Evolutionary conservation across 2,329 filamentous ascomycete species (phyloP).

Genomic region (Fusarium chlamydosporum): DNA sequence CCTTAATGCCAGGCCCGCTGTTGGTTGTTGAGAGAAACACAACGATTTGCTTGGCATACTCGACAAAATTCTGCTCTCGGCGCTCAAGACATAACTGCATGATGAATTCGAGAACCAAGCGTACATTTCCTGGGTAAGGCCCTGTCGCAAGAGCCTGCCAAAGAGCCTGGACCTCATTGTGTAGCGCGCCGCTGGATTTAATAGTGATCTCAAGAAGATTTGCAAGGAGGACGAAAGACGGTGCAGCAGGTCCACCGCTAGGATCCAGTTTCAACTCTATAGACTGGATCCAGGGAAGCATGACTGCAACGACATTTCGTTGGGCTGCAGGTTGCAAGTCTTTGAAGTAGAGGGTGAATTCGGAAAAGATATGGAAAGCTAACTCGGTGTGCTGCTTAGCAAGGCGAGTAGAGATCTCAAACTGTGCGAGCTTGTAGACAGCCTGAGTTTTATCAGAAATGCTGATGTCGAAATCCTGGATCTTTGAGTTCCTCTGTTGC

Average conservation of each 20-base stretch:
- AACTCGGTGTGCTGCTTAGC: conserved; percentile 90
- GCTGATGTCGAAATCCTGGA: conserved; percentile 98
- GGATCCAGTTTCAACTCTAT: conserved; percentile 94
- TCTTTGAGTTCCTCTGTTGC: conserved; percentile 83
- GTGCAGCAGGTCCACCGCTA: conserved; percentile 88
- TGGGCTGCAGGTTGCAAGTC: conserved; percentile 85
- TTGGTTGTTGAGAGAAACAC: conserved; percentile 91
- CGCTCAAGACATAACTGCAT: conserved; percentile 93
- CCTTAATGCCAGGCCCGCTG: conserved; percentile 82
- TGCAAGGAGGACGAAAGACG: conserved; percentile 93
- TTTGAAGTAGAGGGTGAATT: conserved; percentile 95
- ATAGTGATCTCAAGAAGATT: conserved; percentile 98
- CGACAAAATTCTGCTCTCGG: conserved; percentile 97
- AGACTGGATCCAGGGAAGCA: conserved; percentile 95
- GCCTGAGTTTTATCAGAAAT: conserved; percentile 98
- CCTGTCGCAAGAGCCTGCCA: conserved; percentile 98
- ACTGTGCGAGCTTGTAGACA: conserved; percentile 97
- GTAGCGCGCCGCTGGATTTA: conserved; percentile 86
- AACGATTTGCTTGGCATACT: conserved; percentile 97
- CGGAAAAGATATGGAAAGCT: conserved; percentile 94
- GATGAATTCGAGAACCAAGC: conserved; percentile 94
- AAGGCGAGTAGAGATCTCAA: conserved; percentile 92
- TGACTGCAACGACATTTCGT: conserved; percentile 92
- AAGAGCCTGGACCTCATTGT: conserved; percentile 96
- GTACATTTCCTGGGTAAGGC: conserved; percentile 92